Percentiles rank a stretch among this genome's conserved stretches.
phyloP scores from a whole-genome alignment of 495 filamentous ascomycete genomes.

The Hypoxylon crocopeplum region DNA sequence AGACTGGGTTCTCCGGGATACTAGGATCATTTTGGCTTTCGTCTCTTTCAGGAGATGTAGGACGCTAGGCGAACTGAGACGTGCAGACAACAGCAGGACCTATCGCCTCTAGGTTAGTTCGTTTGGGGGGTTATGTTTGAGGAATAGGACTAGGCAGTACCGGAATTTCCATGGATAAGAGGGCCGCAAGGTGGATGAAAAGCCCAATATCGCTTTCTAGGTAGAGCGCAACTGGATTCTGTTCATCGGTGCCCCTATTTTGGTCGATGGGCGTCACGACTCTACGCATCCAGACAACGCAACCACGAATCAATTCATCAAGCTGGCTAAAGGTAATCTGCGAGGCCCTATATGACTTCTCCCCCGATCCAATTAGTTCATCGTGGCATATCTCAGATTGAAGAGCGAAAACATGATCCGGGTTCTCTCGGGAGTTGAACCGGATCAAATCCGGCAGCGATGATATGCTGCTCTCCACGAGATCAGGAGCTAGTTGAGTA shows the following conservation, averaged over 20 bases:
- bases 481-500: neutral
- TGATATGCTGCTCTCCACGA: slow-evolving; percentile 8
- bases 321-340: slow-evolving; percentile 6
- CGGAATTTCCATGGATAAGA: slow-evolving; percentile 40
- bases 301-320: neutral
- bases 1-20: slow-evolving; percentile 26
- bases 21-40: slow-evolving; percentile 27
- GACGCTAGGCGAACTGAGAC: slow-evolving; percentile 41
- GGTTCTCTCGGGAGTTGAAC: slow-evolving; percentile 13
- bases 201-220: slow-evolving; percentile 46
- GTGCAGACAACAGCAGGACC: slow-evolving; percentile 40
- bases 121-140: neutral
- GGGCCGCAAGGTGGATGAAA: slow-evolving; percentile 38
- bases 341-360: neutral
- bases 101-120: neutral
- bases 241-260: slow-evolving; percentile 13
- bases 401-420: slow-evolving; percentile 12
- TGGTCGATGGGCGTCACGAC: neutral
- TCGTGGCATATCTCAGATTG: slow-evolving; percentile 5
- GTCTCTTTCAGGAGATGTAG: slow-evolving; percentile 36
- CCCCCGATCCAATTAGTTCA: neutral
- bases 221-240: slow-evolving; percentile 39
- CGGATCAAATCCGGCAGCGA: slow-evolving; percentile 12
- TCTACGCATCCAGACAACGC: slow-evolving; percentile 8
- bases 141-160: slow-evolving; percentile 18